A percentile compares a stretch with the other conserved stretches of the same genome.
Conservation (phyloP, 108 stramenopile genomes). For the Poteriospumella lacustris region DNA sequence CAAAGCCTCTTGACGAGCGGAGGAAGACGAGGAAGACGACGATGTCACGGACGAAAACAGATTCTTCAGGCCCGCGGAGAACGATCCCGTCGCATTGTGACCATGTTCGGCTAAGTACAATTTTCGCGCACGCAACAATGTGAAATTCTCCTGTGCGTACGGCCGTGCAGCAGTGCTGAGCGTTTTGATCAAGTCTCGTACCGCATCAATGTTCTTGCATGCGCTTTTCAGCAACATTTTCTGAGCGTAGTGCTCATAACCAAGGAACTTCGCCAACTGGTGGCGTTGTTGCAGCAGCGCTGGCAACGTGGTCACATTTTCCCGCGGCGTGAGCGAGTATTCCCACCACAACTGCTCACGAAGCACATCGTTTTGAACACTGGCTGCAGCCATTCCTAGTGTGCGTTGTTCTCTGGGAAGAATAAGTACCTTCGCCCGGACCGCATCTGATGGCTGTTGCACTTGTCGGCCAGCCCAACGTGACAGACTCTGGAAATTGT, state of each 20-base stretch:
- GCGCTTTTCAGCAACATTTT: conserved; percentile 69
- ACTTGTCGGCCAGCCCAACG: background rate
- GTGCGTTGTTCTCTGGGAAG: background rate
- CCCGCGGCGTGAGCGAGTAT: conserved; percentile 30
- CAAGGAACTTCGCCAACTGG: conserved; percentile 57
- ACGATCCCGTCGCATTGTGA: too few relatives aligned
- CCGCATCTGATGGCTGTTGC: background rate
- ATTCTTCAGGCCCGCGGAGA: too few relatives aligned
- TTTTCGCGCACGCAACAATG: conserved; percentile 41
- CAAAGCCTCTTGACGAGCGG: background rate
- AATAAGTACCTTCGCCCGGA: background rate
- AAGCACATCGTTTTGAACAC: background rate
- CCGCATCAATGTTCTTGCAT: conserved; percentile 52
- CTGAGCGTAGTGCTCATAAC: conserved; percentile 67
- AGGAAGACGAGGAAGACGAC: too few relatives aligned
- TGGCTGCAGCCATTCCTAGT: background rate
- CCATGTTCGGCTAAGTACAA: conserved; percentile 52
- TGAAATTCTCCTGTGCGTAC: conserved; percentile 34
- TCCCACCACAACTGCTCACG: background rate
- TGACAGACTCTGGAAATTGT: background rate
- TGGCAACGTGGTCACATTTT: conserved; percentile 70
- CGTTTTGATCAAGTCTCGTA: background rate
- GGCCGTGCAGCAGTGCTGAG: background rate
- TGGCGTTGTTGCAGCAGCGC: conserved; percentile 61
- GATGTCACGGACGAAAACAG: too few relatives aligned